Conservation (phyloP, 306 rosid species). For the Fragaria ananassa region DNA sequence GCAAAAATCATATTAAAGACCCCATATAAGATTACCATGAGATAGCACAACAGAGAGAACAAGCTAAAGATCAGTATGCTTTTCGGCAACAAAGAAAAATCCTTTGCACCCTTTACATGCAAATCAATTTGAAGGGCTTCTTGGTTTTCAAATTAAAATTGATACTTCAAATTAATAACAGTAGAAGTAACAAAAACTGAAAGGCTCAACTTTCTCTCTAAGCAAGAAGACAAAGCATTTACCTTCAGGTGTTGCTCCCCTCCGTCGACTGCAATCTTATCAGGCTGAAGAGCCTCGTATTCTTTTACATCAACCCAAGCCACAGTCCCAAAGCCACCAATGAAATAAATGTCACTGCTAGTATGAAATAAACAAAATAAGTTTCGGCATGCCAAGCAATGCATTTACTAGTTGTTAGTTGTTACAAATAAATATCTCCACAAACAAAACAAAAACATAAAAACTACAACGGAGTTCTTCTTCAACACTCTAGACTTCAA, state of each 20-base stretch:
- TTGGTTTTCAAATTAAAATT: neutral
- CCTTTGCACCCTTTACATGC: neutral
- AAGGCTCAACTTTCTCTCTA: neutral
- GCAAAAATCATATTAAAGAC: neutral
- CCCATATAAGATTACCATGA: neutral
- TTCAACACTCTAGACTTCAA: neutral
- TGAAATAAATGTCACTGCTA: constrained; percentile 93
- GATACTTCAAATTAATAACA: neutral
- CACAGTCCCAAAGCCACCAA: constrained; percentile 99
- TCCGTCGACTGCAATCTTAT: constrained; percentile 94
- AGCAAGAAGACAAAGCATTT: neutral
- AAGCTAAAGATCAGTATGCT: neutral
- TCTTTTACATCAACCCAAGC: constrained; percentile 99
- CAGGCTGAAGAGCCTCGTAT: constrained; percentile 88
- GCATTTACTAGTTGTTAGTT: neutral
- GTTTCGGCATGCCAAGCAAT: neutral
- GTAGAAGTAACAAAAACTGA: neutral
- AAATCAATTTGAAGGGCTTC: neutral
- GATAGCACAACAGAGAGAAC: neutral
- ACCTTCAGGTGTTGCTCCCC: constrained; percentile 96
- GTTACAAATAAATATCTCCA: neutral
- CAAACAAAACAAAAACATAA: neutral
- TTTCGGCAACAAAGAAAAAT: neutral
- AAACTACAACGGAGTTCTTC: neutral
- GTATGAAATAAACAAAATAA: constrained; percentile 28